Evolutionary conservation across 352 stramenopile genomes (phyloP).

Genomic region (Globisporangium polare): DNA sequence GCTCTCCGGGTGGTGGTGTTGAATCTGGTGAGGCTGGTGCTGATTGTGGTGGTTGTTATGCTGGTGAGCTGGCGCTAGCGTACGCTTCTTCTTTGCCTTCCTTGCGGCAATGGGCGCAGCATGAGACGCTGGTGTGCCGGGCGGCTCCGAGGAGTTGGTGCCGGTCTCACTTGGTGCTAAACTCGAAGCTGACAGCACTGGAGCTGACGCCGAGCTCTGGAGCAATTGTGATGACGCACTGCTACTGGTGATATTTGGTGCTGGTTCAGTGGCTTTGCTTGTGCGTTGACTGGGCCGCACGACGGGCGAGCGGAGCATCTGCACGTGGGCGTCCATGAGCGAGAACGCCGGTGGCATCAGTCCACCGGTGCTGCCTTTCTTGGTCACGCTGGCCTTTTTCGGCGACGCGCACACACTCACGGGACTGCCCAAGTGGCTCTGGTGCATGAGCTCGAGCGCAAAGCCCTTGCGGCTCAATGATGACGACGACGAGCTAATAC

Average conservation of each 20-base stretch:
- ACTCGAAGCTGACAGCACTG: background rate
- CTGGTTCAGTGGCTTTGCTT: background rate
- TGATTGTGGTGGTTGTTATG: background rate
- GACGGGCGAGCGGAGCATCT: slow-evolving; percentile 47
- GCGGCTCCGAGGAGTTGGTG: background rate
- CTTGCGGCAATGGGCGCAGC: background rate
- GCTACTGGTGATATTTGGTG: background rate
- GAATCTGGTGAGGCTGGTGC: background rate
- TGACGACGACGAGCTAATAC: slow-evolving; percentile 18
- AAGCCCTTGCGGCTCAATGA: slow-evolving; percentile 20
- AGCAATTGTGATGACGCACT: slow-evolving; percentile 10
- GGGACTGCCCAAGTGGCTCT: slow-evolving; percentile 11
- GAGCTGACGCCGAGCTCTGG: slow-evolving; percentile 7
- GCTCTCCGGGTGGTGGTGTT: slow-evolving; percentile 14
- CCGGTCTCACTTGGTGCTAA: background rate
- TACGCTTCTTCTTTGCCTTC: slow-evolving; percentile 27
- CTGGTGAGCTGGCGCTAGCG: background rate
- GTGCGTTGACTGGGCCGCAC: slow-evolving; percentile 45
- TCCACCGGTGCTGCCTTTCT: slow-evolving; percentile 22
- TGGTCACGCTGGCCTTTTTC: slow-evolving; percentile 27
- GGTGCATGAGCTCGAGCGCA: slow-evolving; percentile 28
- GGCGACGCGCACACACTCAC: slow-evolving; percentile 39
- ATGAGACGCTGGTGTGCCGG: background rate
- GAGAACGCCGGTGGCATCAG: slow-evolving; percentile 20
- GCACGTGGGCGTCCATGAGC: slow-evolving; percentile 42